These are phyloP conservation scores for Fusarium caatingaense DNA, from an alignment of 2,329 filamentous ascomycete genomes.

Conservation along the genomic window DNA sequence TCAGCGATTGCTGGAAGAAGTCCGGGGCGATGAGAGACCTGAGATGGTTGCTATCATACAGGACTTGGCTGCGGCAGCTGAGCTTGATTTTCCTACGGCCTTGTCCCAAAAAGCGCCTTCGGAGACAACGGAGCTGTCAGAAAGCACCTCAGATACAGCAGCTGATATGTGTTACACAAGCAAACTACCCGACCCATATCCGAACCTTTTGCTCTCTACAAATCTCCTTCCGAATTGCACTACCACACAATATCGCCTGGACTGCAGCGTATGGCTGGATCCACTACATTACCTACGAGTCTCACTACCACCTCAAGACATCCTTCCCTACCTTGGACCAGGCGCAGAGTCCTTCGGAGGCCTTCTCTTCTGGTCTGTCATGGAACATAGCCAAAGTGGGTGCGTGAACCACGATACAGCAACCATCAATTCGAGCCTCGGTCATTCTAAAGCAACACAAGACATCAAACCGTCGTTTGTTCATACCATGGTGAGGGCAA, in stretches of 20 bases:
- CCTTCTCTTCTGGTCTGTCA: conserved; percentile 16
- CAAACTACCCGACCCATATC: rapidly evolving
- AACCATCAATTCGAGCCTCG: not conserved
- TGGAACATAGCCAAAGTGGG: conserved; percentile 4
- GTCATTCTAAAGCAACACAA: not conserved
- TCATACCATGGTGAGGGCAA: conserved; percentile 11
- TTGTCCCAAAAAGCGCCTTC: not conserved
- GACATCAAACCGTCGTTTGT: conserved; percentile 4
- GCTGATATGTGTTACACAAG: rapidly evolving
- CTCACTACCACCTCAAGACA: not conserved
- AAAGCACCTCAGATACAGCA: rapidly evolving
- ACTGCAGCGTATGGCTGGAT: conserved; percentile 16
- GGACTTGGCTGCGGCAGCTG: not conserved
- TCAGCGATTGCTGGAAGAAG: not conserved
- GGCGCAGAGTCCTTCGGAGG: not conserved
- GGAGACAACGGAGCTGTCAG: rapidly evolving
- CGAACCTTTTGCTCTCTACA: not conserved
- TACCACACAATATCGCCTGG: not conserved
- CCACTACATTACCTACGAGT: conserved; percentile 1
- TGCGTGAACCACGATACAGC: not conserved
- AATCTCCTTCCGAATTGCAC: not conserved
- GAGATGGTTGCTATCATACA: not conserved
- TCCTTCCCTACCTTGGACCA: not conserved
- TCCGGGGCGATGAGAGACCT: not conserved
- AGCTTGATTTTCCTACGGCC: not conserved